Base-by-base conservation (phyloP, 2,329 filamentous ascomycete species). In the Fusarium austroafricanum region DNA sequence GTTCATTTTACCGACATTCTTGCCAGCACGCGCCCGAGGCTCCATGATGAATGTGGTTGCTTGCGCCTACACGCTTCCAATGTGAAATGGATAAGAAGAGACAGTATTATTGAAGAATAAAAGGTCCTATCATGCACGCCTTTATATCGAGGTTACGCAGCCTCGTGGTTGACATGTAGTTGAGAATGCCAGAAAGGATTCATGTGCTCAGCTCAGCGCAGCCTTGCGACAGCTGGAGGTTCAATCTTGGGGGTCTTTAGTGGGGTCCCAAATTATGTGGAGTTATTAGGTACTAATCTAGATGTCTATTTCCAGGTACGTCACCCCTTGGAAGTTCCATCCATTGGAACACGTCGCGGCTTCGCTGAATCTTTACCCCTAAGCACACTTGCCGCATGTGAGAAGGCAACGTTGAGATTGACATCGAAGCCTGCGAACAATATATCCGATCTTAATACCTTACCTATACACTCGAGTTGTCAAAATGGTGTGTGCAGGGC, bases 1-100 rank as follows among this genome's bases (percentile, higher is more conserved):
- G 78, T 93, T 94, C 85, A 94, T 91, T 79, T 93, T 92, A 68
- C 90, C 90, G 79, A 93, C 90, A 83, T 94, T 92, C 75, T 92
- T 91, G 76, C 90, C 90, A 75, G 90, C 89, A 74, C 92, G 87
- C 62, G 91, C 92, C 75, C 92, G 86, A 67, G 91, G 91, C 82
- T 94, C 92, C 83, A 93, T 92, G 77, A 82, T 87, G 68, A 54
- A 63, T 51, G 47, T 52, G 46, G 10, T 38, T 62, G 33, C n/a
- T 44, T 39, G 46, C 58, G 50, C 57, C 40, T 45, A 50, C 23
- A 52, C 55, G 61, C 43, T 62, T 46, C 55, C 46, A 51, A 55
- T 38, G 42, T 50, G 44, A 15, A 18, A 38, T 51, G 31, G 28
- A 43, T 26, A 35, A 40, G 42, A 31, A 49, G 12, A 31, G 21